phyloP scores from a whole-genome alignment of 2,329 filamentous ascomycete species.

The Mycosphaerella sp. region DNA sequence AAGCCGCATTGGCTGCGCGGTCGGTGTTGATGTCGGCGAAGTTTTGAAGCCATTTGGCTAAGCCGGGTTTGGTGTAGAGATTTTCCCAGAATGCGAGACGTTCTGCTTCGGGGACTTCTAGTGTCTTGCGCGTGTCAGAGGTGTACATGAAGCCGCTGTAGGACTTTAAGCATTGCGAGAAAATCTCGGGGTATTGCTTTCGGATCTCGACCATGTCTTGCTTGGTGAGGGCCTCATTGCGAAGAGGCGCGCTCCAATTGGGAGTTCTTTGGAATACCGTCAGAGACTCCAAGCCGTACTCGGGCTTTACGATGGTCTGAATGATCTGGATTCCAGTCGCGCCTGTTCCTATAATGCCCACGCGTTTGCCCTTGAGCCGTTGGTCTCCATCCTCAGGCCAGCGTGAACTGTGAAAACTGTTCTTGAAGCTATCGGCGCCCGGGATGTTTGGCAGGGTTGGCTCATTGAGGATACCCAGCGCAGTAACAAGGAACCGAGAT shows the following conservation, averaged over 20 bases:
- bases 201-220: conserved; percentile 25
- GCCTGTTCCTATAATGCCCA: conserved; percentile 41
- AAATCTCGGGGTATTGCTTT: conserved; percentile 28
- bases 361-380: conserved; percentile 33
- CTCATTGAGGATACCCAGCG: conserved; percentile 35
- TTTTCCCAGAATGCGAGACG: conserved; percentile 41
- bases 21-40: conserved; percentile 38
- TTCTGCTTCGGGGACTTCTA: conserved; percentile 38
- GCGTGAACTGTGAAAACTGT: conserved; percentile 36
- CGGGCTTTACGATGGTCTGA: conserved; percentile 29
- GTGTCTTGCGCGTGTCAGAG: conserved; percentile 40
- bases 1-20: conserved; percentile 36
- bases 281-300: conserved; percentile 35
- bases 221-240: conserved; percentile 23
- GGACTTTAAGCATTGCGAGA: conserved; percentile 36
- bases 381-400: conserved; percentile 32
- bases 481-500: conserved; percentile 38
- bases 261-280: conserved; percentile 62
- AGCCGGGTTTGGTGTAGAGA: conserved; percentile 35
- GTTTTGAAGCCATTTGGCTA: conserved; percentile 39
- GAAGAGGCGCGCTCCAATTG: conserved; percentile 41
- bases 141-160: conserved; percentile 32
- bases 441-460: conserved; percentile 33
- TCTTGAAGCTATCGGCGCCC: conserved; percentile 34
- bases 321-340: conserved; percentile 38